phyloP scores from a whole-genome alignment of 139 green algal species.

The Chlamydomonas urium region DNA sequence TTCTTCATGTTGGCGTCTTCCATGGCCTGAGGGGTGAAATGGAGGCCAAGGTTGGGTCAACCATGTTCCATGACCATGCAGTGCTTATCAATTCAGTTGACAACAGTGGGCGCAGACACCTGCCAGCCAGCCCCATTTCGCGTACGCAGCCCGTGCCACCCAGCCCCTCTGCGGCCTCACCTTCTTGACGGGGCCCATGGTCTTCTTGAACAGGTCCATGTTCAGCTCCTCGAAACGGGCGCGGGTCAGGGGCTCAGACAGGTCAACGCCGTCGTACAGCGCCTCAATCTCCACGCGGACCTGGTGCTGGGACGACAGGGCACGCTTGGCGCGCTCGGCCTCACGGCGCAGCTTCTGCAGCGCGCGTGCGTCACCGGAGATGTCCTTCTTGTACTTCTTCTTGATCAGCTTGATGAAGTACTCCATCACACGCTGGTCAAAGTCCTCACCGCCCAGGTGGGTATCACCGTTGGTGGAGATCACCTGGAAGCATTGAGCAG shows the following conservation, averaged over 20 bases:
- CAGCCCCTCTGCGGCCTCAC: conserved; percentile 30
- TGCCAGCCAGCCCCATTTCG: too few relatives aligned
- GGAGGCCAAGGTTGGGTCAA: neutral
- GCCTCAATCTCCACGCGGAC: conserved; percentile 97
- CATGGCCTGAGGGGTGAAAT: conserved; percentile 66
- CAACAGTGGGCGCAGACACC: too few relatives aligned
- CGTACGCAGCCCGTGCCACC: neutral
- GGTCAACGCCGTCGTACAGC: conserved; percentile 91
- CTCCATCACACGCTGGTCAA: conserved; percentile 97
- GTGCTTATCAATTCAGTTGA: too few relatives aligned
- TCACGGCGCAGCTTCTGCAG: conserved; percentile 95
- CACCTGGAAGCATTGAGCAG: too few relatives aligned
- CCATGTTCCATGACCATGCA: neutral
- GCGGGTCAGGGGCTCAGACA: conserved; percentile 95
- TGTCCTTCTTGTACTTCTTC: conserved; percentile 92
- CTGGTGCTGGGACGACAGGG: conserved; percentile 94
- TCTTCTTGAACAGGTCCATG: conserved; percentile 98
- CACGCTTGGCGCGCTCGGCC: conserved; percentile 96
- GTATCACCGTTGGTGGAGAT: conserved; percentile 91
- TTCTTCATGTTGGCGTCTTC: conserved; percentile 92
- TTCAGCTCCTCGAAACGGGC: conserved; percentile 99
- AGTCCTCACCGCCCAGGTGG: conserved; percentile 95
- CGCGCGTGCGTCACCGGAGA: conserved; percentile 83
- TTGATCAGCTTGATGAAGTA: conserved; percentile 99
- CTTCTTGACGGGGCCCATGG: conserved; percentile 92